Evolutionary conservation across 78 protist genomes (phyloP), one percentile per base, ranked within the genome.

Genomic region (Protostelium mycophagum): DNA sequence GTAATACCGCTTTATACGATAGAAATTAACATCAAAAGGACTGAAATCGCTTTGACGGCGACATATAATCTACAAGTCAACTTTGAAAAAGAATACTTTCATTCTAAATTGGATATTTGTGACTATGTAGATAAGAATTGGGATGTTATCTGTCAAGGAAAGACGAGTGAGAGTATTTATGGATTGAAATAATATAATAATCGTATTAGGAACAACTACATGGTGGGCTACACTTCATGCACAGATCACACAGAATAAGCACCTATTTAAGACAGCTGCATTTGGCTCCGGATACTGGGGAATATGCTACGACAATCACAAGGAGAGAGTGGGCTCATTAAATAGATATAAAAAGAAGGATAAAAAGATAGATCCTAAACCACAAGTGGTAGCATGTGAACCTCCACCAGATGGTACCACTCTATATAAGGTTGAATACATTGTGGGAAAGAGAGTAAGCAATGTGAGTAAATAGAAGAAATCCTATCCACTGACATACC

Each of bases 121-220:
- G 73, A 51, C 16, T 51, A 51, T 16, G 73, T 51, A 5, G 73
- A 51, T 16, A 51, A 51, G 73, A 51, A 51, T 51, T 51, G 73
- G 73, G 73, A 51, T 16, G 73, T 51, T 16, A 51, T 51, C 73
- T 51, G 73, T 51, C 73, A 51, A 16, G 73, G 73, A 5, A 51
- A 51, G 73, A 51, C 73, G 73, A 51, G 73, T 51, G 73, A 51
- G 73, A n/a, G n/a, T n/a, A n/a, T n/a, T n/a, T n/a, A n/a, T n/a
- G n/a, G n/a, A n/a, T n/a, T n/a, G n/a, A n/a, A n/a, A n/a, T n/a
- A n/a, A n/a, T n/a, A n/a, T n/a, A n/a, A n/a, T n/a, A n/a, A 51
- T 16, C 5, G 5, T 51, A 25, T 16, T 16, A 51, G 73, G 73
- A 51, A 51, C 73, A 16, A 16, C 73, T 25, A 51, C 73, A 16